These are phyloP conservation scores for Sclerotinia trifoliorum DNA, from an alignment of 2,329 filamentous ascomycete species.

Conservation along the genomic window DNA sequence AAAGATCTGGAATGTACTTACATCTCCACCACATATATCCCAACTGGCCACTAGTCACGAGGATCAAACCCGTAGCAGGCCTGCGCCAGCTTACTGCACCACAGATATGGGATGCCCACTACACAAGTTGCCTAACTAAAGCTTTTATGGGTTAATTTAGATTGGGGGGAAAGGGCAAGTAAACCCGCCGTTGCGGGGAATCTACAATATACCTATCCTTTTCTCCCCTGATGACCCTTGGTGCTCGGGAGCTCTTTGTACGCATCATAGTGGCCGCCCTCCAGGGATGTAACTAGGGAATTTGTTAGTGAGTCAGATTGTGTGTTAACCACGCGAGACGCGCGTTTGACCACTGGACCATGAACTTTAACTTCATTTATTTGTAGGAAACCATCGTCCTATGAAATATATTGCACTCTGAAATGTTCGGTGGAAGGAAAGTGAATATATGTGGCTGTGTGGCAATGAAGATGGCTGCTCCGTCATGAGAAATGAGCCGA, in stretches of 20 bases:
- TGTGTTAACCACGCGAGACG: not conserved
- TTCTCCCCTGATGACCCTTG: not conserved
- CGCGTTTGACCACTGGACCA: constrained; percentile 9
- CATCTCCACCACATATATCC: constrained; percentile 1
- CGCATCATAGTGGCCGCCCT: constrained; percentile 13
- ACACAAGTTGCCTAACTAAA: constrained; percentile 20
- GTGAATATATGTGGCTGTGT: constrained; percentile 2
- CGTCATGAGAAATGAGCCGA: not conserved
- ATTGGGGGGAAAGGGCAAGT: not conserved
- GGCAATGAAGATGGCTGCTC: not conserved
- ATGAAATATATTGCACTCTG: not conserved
- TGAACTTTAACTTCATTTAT: constrained; percentile 17
- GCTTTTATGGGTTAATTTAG: not conserved
- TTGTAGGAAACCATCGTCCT: not conserved
- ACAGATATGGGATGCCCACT: not conserved
- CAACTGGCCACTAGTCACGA: constrained; percentile 12
- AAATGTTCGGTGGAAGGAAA: not conserved
- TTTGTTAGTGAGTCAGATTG: not conserved
- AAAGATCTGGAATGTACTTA: constrained; percentile 5
- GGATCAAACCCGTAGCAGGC: constrained; percentile 9
- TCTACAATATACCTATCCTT: constrained; percentile 11
- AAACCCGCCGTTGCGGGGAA: not conserved
- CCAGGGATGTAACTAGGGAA: constrained; percentile 1
- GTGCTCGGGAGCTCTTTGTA: not conserved
- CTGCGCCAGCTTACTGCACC: constrained; percentile 17